Evolutionary conservation across 768 basidiomycete species (phyloP), one percentile per base, ranked within the genome.

Genomic region (Fomitopsis pulvina): DNA sequence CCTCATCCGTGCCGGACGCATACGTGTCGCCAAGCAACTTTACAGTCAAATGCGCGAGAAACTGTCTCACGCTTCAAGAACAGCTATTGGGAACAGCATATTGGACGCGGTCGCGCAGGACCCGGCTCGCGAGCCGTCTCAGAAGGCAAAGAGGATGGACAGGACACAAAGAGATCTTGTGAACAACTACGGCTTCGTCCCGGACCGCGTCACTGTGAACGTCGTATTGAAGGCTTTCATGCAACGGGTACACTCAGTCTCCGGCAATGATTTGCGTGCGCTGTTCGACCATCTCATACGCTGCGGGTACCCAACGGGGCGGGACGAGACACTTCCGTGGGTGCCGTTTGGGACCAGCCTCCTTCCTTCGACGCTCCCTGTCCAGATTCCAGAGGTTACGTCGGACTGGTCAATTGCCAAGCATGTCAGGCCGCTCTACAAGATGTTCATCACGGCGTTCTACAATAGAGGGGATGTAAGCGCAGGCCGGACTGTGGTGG

Each of bases 201-300:
- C 82, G 8, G 87, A 92, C 61, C 73, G 81, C 9, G 69, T 85
- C 32, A 89, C 89, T 4, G 67, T 77, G 48, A 90, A 91, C 58
- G 77, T 89, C 41, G 45, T 90, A 39, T 51, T 87, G 52, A 82
- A 81, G 60, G 75, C 73, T 7, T 67, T 83, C 53, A 63, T 91
- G 51, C 62, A 64, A 16, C 84, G 81, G 78, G 67, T 65, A 27
- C 52, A 59, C 0, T 67, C 66, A 18, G 64, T 85, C 39, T 70
- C 76, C 52, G 55, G 65, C 3, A 37, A 48, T 16, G 70, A 69
- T 48, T 61, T 87, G 40, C 73, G 78, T 32, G 66, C 60, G 20
- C 60, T 89, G n/a, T 87, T 89, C 50, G 83, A 88, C 62, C 71
- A 78, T 16, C 66, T 87, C 59, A 65, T 85, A 18, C 64, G 73